Percentiles rank a stretch among this genome's conserved stretches.
Conservation (phyloP, 768 basidiomycete genomes). For the Cystobasidium tubakii region DNA sequence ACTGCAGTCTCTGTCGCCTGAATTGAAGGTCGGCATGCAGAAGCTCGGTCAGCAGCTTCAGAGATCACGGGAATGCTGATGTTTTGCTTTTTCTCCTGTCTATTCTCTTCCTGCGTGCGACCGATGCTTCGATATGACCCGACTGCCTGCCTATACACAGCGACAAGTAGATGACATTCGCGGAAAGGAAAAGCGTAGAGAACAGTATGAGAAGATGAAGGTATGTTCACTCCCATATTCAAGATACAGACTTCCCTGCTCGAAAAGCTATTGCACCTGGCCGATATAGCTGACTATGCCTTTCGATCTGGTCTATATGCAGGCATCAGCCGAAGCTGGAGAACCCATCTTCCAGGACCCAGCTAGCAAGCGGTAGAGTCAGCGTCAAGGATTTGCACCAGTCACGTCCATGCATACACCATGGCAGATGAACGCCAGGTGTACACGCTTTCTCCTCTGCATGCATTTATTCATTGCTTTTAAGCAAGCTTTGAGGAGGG, state of each 20-base stretch:
- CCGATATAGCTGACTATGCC: slow-evolving; percentile 6
- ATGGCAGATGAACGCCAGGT: too few relatives aligned
- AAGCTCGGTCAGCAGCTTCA: too few relatives aligned
- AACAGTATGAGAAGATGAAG: slow-evolving; percentile 25
- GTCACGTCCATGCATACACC: too few relatives aligned
- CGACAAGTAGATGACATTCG: slow-evolving; percentile 25
- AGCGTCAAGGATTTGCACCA: too few relatives aligned
- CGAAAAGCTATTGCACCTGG: too few relatives aligned
- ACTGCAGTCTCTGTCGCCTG: slow-evolving; percentile 27
- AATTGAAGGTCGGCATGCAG: slow-evolving; percentile 16
- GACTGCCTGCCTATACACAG: slow-evolving; percentile 1
- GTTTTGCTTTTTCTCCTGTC: too few relatives aligned
- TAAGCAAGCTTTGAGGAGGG: too few relatives aligned
- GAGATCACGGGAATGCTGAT: too few relatives aligned
- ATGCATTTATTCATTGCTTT: too few relatives aligned
- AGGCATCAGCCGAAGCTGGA: slow-evolving; percentile 29
- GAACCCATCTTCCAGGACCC: slow-evolving; percentile 28
- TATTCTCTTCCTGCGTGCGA: too few relatives aligned
- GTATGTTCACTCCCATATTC: background rate
- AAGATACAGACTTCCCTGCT: background rate
- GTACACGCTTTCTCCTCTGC: too few relatives aligned
- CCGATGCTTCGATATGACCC: too few relatives aligned
- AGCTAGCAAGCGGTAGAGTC: background rate
- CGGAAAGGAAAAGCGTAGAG: background rate
- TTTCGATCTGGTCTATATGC: background rate